These are phyloP conservation scores for Curvularia sp. DNA, from an alignment of 2,329 filamentous ascomycete species.

Conservation along the genomic window DNA sequence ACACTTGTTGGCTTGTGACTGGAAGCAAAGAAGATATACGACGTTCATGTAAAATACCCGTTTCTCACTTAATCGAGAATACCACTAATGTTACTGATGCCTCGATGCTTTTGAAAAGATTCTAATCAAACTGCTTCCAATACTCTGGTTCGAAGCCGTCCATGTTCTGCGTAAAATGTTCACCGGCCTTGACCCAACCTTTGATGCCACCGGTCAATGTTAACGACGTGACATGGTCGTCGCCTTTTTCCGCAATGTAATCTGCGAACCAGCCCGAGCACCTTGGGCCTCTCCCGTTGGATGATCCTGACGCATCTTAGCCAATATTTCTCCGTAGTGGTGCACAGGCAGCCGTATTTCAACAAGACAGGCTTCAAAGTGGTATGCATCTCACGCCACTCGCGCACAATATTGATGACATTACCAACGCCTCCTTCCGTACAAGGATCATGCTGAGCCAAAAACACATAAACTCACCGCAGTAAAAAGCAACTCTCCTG, in stretches of 20 bases:
- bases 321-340: not conserved
- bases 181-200: constrained; percentile 55
- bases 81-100: not conserved
- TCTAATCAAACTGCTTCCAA: constrained; percentile 51
- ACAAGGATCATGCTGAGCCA: not conserved
- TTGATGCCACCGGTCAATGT: constrained; percentile 56
- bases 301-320: constrained; percentile 41
- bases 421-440: not conserved
- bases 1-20: not conserved
- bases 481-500: constrained; percentile 57
- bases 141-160: constrained; percentile 53
- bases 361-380: constrained; percentile 8
- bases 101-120: not conserved
- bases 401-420: constrained; percentile 16
- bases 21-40: not conserved
- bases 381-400: constrained; percentile 31
- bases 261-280: constrained; percentile 51
- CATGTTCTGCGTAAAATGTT: constrained; percentile 49
- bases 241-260: constrained; percentile 43
- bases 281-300: constrained; percentile 45
- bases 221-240: constrained; percentile 52
- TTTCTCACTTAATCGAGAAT: not conserved
- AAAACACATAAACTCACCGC: constrained; percentile 44
- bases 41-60: not conserved
- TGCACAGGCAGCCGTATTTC: not conserved